A percentile compares a stretch with the other conserved stretches of the same genome.
These are phyloP conservation scores for Yamadazyma atlantica DNA, from an alignment of 1,139 yeast genomes.

Conservation along the genomic window DNA sequence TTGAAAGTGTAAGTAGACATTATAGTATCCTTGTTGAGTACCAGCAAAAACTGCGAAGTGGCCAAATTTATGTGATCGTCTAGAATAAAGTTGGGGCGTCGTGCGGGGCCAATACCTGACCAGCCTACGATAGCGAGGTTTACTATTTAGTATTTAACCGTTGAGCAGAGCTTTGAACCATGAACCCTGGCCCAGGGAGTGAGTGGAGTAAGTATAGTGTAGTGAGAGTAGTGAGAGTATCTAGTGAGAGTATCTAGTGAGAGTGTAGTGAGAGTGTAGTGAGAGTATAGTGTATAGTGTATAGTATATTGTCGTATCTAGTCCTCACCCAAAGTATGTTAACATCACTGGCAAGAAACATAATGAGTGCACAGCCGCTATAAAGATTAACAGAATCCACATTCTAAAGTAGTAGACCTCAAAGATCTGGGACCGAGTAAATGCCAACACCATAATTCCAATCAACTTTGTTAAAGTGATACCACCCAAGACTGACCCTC, in stretches of 20 bases:
- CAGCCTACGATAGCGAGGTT: too few relatives aligned
- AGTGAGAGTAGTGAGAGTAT: too few relatives aligned
- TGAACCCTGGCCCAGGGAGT: too few relatives aligned
- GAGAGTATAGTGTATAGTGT: too few relatives aligned
- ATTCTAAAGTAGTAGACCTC: conserved; percentile 90
- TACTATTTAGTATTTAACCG: too few relatives aligned
- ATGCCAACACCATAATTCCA: conserved; percentile 84
- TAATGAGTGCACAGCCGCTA: conserved; percentile 78
- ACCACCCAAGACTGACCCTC: conserved; percentile 87
- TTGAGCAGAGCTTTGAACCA: too few relatives aligned
- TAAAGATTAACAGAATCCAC: conserved; percentile 84
- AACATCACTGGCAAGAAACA: conserved; percentile 75
- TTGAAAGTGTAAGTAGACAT: conserved; percentile 31
- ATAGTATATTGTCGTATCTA: too few relatives aligned
- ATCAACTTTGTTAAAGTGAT: conserved; percentile 85
- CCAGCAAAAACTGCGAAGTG: conserved; percentile 1
- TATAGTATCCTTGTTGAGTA: conserved; percentile 1
- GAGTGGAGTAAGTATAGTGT: too few relatives aligned
- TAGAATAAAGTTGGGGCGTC: not conserved
- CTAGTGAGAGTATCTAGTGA: too few relatives aligned
- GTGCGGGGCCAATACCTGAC: too few relatives aligned
- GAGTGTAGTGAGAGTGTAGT: too few relatives aligned
- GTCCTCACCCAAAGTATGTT: conserved; percentile 52
- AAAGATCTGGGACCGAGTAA: conserved; percentile 82
- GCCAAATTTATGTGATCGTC: not conserved